phyloP scores from a whole-genome alignment of 164 flowering plant genomes.

The Stephania japonica region DNA sequence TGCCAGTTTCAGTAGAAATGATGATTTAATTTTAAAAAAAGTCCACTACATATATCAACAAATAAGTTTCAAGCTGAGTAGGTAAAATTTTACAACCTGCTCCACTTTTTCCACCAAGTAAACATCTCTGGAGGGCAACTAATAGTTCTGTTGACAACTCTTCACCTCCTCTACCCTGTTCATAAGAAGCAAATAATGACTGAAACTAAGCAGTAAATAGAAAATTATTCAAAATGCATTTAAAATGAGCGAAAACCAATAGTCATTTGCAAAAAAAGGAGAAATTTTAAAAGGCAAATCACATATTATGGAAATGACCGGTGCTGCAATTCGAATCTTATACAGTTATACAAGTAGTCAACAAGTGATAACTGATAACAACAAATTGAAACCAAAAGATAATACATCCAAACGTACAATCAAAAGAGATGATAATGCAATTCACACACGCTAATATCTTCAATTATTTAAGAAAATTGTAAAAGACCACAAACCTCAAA shows the following conservation, averaged over 20 bases:
- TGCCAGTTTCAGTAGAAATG: not conserved
- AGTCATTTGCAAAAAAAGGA: not conserved
- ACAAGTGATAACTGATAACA: not conserved
- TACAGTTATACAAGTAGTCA: not conserved
- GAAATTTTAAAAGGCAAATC: not conserved
- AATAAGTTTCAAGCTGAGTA: not conserved
- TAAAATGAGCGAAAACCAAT: not conserved
- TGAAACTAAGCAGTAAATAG: not conserved
- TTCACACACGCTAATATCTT: not conserved
- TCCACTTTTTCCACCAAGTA: slow-evolving; percentile 92
- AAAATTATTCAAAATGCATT: not conserved
- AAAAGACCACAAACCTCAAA: slow-evolving; percentile 57
- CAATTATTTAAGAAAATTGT: not conserved
- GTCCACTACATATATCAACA: too few species aligned
- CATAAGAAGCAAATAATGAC: not conserved
- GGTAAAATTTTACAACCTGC: slow-evolving; percentile 49
- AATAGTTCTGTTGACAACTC: slow-evolving; percentile 81
- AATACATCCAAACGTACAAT: not conserved
- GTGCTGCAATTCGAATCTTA: not conserved
- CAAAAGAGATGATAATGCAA: not conserved
- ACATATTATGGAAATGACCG: too few species aligned
- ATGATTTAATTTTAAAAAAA: not conserved
- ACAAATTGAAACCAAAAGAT: not conserved
- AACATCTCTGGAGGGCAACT: slow-evolving; percentile 65
- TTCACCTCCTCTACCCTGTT: slow-evolving; percentile 95